Conservation (phyloP, 306 rosid species). For the Neltuma alba region DNA sequence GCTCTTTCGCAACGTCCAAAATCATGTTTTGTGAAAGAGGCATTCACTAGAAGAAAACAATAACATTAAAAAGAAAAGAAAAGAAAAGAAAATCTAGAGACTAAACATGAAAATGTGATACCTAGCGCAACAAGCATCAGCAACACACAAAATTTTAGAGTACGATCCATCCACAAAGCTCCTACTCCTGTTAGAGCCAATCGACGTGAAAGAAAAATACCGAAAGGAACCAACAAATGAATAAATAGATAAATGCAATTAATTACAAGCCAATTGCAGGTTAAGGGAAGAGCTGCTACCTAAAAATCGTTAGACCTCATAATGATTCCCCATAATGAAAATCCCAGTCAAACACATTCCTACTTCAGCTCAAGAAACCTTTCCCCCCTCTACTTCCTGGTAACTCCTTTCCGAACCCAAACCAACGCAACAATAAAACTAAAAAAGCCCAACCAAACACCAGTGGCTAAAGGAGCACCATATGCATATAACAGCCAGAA, state of each 20-base stretch:
- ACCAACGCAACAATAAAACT: neutral
- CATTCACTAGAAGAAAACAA: slow-evolving; percentile 42
- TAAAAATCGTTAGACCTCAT: neutral
- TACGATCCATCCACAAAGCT: slow-evolving; percentile 66
- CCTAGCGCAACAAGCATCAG: slow-evolving; percentile 69
- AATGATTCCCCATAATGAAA: neutral
- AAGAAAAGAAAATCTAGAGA: neutral
- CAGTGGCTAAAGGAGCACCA: neutral
- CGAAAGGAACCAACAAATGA: neutral
- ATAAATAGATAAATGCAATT: neutral
- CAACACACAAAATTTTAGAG: slow-evolving; percentile 50
- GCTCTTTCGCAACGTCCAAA: slow-evolving; percentile 67
- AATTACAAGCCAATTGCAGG: neutral
- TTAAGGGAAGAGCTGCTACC: neutral
- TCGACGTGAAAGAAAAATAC: slow-evolving; percentile 6
- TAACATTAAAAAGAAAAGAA: neutral
- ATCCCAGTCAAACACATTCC: neutral
- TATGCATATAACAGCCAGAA: neutral
- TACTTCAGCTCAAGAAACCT: neutral
- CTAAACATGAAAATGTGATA: slow-evolving; percentile 12
- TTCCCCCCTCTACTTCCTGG: neutral
- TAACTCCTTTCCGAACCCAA: neutral
- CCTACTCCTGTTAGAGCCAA: slow-evolving; percentile 49
- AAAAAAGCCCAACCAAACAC: neutral
- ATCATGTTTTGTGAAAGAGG: slow-evolving; percentile 44